Base-by-base conservation (phyloP, 352 stramenopile genomes). In the Thraustochytrium sp. region DNA sequence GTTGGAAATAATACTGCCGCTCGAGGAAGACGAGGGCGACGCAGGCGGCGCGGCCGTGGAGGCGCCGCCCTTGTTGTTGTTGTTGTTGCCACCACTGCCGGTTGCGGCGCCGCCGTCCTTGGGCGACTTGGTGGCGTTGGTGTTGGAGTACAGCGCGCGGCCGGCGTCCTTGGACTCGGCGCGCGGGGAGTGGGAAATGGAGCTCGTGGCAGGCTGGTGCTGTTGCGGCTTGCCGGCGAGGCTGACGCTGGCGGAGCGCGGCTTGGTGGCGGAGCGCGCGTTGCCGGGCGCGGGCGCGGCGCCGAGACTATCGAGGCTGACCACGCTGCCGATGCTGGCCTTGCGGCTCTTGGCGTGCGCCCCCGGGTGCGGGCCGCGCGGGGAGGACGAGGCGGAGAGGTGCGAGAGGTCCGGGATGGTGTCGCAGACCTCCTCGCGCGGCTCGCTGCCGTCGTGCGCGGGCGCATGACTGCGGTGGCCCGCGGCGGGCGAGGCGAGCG, bases 1-100 rank as follows among this genome's bases (percentile, higher is more conserved):
- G 51, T 80, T 80, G 48, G 68, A 80, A 36, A 80, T 80, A 42
- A 80, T 80, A n/a, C 68, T 51, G 37, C 68, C 68, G 11, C 59
- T 31, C n/a, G n/a, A n/a, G n/a, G n/a, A n/a, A n/a, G n/a, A n/a
- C n/a, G n/a, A n/a, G n/a, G n/a, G n/a, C n/a, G n/a, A n/a, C n/a
- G n/a, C n/a, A n/a, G n/a, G n/a, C n/a, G n/a, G n/a, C n/a, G n/a
- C n/a, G n/a, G n/a, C n/a, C n/a, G n/a, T n/a, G n/a, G n/a, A n/a
- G n/a, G n/a, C n/a, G n/a, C n/a, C n/a, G n/a, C n/a, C n/a, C n/a
- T n/a, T n/a, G n/a, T n/a, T n/a, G n/a, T n/a, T n/a, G n/a, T n/a
- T n/a, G 16, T 11, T 46, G 59, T 11, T 46, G 36, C 5, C 9
- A 21, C 13, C 31, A 21, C 0, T 44, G 59, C 59, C 26, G 26